Evolutionary conservation across 139 green algal genomes (phyloP), one percentile per base, ranked within the genome.

Genomic region (Chlamydomonas schloesseri): DNA sequence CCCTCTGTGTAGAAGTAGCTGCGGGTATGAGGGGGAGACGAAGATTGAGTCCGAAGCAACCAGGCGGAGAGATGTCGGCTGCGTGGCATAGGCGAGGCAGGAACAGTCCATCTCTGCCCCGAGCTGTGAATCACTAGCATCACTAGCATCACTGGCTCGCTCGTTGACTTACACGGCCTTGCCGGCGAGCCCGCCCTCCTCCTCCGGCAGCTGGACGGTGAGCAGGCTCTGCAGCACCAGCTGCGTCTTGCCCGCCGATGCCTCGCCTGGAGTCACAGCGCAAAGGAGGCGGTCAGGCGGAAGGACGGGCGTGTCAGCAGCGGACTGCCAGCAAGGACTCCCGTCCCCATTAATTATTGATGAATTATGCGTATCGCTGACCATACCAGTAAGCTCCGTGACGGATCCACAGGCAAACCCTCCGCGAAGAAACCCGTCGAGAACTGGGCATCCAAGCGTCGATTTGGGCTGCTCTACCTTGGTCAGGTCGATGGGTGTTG

Each of bases 1-100:
- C 91, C 93, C 33, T 96, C 94, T 31, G 94, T 97, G 88, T 96
- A 95, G 0, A 97, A 89, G 74, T 96, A 94, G 33, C 90, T 93
- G 86, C 69, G 60, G 15, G 62, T 17, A 13, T 5, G 20, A 67
- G 17, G 17, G 17, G 17, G n/a, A n/a, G n/a, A n/a, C n/a, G n/a
- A n/a, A n/a, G n/a, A n/a, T n/a, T n/a, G n/a, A n/a, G n/a, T n/a
- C n/a, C n/a, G n/a, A n/a, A n/a, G n/a, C n/a, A n/a, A n/a, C n/a
- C n/a, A n/a, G n/a, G n/a, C n/a, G n/a, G n/a, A n/a, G n/a, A n/a
- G n/a, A n/a, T n/a, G n/a, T n/a, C n/a, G n/a, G n/a, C n/a, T n/a
- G n/a, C n/a, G n/a, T n/a, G n/a, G n/a, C n/a, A n/a, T n/a, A n/a
- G n/a, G n/a, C n/a, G n/a, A n/a, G n/a, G n/a, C n/a, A n/a, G n/a